Percentiles rank a stretch among this genome's conserved stretches.
These are phyloP conservation scores for Pulveroboletus sp. DNA, from an alignment of 768 basidiomycete species.

Conservation along the genomic window DNA sequence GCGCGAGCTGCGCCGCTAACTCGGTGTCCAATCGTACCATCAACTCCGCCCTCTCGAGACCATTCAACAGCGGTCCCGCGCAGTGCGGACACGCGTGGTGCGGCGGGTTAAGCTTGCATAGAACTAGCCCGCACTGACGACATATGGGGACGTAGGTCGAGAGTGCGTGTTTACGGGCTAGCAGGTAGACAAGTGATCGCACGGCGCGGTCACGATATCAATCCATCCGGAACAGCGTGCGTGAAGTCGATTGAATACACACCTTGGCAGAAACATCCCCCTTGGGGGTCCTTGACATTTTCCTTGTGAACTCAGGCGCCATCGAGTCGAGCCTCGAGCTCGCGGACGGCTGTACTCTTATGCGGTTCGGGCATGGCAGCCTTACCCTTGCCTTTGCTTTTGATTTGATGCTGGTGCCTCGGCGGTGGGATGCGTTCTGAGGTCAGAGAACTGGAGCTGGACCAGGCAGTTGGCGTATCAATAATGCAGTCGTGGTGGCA, in stretches of 20 bases:
- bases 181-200: neutral
- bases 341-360: constrained; percentile 48
- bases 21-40: constrained; percentile 42
- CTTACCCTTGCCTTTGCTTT: constrained; percentile 39
- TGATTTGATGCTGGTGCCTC: constrained; percentile 18
- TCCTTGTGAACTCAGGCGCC: constrained; percentile 36
- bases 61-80: constrained; percentile 35
- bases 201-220: too few species aligned
- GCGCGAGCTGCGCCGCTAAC: constrained; percentile 39
- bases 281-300: constrained; percentile 48
- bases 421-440: constrained; percentile 47
- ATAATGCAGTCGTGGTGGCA: too few species aligned
- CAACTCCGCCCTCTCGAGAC: constrained; percentile 33
- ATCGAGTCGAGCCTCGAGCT: constrained; percentile 45
- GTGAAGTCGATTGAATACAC: neutral
- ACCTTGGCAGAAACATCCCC: constrained; percentile 71
- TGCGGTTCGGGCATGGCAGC: constrained; percentile 30
- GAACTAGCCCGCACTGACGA: constrained; percentile 53
- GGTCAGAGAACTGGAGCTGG: constrained; percentile 42
- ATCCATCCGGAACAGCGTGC: neutral
- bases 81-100: constrained; percentile 56
- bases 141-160: constrained; percentile 57
- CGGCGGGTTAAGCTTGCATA: constrained; percentile 57
- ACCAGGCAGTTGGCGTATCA: too few species aligned
- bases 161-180: constrained; percentile 57